Evolutionary conservation across 2,329 filamentous ascomycete genomes (phyloP).

Genomic region (Eutypa lata): DNA sequence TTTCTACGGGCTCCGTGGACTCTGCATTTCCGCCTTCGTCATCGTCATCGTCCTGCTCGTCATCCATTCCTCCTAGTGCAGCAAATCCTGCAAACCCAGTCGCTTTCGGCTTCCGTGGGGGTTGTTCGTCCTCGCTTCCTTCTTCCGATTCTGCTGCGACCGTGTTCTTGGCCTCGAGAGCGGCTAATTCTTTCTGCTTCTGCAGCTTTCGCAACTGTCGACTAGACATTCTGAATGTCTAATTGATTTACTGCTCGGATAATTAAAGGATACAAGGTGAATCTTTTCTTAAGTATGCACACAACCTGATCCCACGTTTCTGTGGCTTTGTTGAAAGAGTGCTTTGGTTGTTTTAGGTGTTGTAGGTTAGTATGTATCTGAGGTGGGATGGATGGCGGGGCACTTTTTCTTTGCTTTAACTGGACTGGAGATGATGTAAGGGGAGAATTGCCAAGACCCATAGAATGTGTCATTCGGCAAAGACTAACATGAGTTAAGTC

Average conservation of each 20-base stretch:
- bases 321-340: too few relatives aligned
- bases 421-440: background rate
- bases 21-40: constrained; percentile 26
- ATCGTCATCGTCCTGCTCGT: constrained; percentile 36
- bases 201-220: constrained; percentile 34
- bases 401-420: too few relatives aligned
- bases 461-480: background rate
- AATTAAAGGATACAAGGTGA: too few relatives aligned
- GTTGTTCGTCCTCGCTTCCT: constrained; percentile 30
- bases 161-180: constrained; percentile 32
- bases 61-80: constrained; percentile 44
- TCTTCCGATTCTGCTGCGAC: constrained; percentile 30
- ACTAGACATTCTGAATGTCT: constrained; percentile 30
- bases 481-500: background rate
- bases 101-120: constrained; percentile 35
- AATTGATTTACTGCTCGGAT: too few relatives aligned
- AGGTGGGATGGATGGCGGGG: too few relatives aligned
- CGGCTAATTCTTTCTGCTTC: constrained; percentile 46
- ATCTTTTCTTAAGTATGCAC: too few relatives aligned
- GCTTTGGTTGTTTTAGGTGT: too few relatives aligned
- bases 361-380: background rate
- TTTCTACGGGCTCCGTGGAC: constrained; percentile 10
- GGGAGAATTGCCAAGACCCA: background rate
- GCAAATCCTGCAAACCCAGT: constrained; percentile 50
- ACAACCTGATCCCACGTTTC: too few relatives aligned